These are phyloP conservation scores for Vanderwaltozyma yarrowii DNA, from an alignment of 805 yeast species.

Conservation along the genomic window DNA sequence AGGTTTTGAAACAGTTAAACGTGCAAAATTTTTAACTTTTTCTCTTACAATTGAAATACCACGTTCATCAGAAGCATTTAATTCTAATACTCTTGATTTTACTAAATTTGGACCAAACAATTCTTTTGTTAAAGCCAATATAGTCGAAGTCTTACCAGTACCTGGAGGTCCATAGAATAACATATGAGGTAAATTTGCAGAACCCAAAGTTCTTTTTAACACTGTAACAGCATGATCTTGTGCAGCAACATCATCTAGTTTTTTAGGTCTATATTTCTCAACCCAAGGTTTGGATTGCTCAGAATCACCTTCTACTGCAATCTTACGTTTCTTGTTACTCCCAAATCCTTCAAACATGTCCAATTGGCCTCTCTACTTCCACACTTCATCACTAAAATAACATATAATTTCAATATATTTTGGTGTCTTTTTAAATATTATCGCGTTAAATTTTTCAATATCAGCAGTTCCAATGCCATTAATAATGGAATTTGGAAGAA, in stretches of 20 bases:
- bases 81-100: conserved; percentile 64
- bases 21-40: conserved; percentile 77
- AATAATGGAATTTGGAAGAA: too few relatives aligned
- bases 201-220: conserved; percentile 62
- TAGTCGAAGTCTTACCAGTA: conserved; percentile 85
- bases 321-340: conserved; percentile 22
- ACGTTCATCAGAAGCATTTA: conserved; percentile 86
- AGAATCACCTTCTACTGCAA: conserved; percentile 8
- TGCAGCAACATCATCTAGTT: conserved; percentile 77
- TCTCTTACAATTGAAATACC: conserved; percentile 84
- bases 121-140: conserved; percentile 71
- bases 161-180: conserved; percentile 91
- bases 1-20: conserved; percentile 76
- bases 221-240: conserved; percentile 86
- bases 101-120: conserved; percentile 63
- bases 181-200: conserved; percentile 87
- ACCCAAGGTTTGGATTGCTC: conserved; percentile 67
- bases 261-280: conserved; percentile 87
- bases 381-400: too few relatives aligned
- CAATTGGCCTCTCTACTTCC: neutral
- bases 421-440: too few relatives aligned
- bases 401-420: too few relatives aligned
- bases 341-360: conserved; percentile 17
- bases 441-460: neutral
- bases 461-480: neutral